Evolutionary conservation across 139 green algal species (phyloP), one percentile per base, ranked within the genome.

Genomic region (Tetradesmus obliquus): DNA sequence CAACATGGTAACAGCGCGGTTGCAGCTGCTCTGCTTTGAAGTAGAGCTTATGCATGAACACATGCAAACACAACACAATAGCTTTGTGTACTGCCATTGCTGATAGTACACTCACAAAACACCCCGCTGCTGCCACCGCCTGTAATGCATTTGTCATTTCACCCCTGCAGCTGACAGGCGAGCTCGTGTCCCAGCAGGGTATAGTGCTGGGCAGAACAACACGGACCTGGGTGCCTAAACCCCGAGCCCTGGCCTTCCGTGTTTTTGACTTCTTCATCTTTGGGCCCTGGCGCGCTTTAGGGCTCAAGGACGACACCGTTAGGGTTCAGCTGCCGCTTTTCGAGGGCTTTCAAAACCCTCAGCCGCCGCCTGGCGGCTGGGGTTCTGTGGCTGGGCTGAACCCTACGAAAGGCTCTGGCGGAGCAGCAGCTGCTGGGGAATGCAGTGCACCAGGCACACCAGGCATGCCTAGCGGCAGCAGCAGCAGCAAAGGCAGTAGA

Each of bases 321-420:
- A 72, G 74, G 53, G 87, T 91, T 45, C n/a, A 91, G 76, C 76
- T 91, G 76, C 74, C 79, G 55, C 66, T 91, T 55, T 91, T 91
- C 66, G 74, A 91, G 1, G 54, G 22, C 22, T 91, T 91, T 19
- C 72, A 79, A 84, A 84, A 79, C 87, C 74, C 87, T 71, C 19
- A n/a, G 51, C 20, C 87, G 24, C 87, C 71, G 54, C 87, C 87
- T 9, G 87, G 87, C 19, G 87, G 85, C 54, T 89, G 85, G 85
- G 85, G 66, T 51, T 81, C 85, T 12, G 66, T 89, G 66, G 66
- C 66, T 3, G 66, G 66, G 15, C 66, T 76, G 17, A 76, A 76
- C 15, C 66, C 66, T 76, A 19, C 66, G 2, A 76, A 76, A 13
- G 17, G 32, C 32, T 45, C 66, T 24, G 15, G 15, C 19, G 60